Conservation (phyloP, 225 moss, liverwort and hornwort genomes). For the Physcomitrium patens region DNA sequence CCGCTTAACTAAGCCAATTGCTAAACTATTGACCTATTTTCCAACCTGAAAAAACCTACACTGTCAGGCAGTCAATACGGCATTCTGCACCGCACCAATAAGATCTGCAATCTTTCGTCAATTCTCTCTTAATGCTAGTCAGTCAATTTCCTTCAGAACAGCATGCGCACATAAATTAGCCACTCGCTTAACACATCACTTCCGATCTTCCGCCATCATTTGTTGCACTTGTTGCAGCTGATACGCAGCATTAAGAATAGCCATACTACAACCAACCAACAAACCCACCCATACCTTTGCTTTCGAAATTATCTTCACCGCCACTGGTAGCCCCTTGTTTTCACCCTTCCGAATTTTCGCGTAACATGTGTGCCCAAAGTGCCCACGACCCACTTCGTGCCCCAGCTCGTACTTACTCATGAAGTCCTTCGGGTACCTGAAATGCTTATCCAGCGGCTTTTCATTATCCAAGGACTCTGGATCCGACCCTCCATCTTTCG, state of each 20-base stretch:
- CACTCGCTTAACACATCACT: background rate
- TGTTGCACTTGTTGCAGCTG: background rate
- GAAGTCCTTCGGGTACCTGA: conserved; percentile 91
- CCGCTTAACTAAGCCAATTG: conserved; percentile 11
- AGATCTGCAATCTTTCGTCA: conserved; percentile 23
- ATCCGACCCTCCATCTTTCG: conserved; percentile 67
- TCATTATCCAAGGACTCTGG: conserved; percentile 68
- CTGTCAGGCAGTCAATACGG: background rate
- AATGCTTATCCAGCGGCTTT: conserved; percentile 90
- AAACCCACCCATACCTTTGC: conserved; percentile 60
- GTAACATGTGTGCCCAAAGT: conserved; percentile 93
- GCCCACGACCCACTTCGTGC: conserved; percentile 92
- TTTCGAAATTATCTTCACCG: conserved; percentile 97
- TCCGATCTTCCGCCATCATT: background rate
- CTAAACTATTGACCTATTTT: conserved; percentile 11
- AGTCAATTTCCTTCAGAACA: background rate
- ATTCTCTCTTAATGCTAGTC: background rate
- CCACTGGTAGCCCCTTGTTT: conserved; percentile 88
- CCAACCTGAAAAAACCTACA: conserved; percentile 15
- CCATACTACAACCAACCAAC: background rate
- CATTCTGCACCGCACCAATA: background rate
- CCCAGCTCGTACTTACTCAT: conserved; percentile 92
- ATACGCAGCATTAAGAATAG: background rate
- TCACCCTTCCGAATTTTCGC: conserved; percentile 92
- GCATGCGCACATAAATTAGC: background rate